phyloP scores from a whole-genome alignment of 352 stramenopile genomes.

The Phytophthora pisi region DNA sequence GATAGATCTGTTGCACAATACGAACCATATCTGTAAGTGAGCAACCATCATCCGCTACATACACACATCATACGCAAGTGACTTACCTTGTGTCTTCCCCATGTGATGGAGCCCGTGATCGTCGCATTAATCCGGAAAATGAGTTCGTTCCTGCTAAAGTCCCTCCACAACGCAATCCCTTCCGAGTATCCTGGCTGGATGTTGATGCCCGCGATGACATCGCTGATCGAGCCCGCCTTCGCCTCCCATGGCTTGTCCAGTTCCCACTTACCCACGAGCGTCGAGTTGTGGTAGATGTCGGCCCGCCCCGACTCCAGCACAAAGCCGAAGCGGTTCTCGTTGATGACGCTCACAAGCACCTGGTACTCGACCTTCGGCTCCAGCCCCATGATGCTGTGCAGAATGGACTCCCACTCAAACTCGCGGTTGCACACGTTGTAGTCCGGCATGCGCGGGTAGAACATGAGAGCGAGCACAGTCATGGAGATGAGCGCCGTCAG shows the following conservation, averaged over 20 bases:
- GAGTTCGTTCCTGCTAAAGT: constrained; percentile 76
- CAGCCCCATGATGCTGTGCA: constrained; percentile 73
- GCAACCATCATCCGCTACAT: too few species aligned
- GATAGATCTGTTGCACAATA: constrained; percentile 60
- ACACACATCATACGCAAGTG: not conserved
- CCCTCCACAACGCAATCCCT: constrained; percentile 63
- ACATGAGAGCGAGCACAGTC: constrained; percentile 85
- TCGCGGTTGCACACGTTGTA: constrained; percentile 91
- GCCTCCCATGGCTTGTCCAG: constrained; percentile 70
- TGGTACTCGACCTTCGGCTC: constrained; percentile 87
- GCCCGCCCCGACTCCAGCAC: constrained; percentile 71
- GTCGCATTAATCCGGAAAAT: constrained; percentile 87
- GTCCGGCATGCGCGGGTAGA: constrained; percentile 85
- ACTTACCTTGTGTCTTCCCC: constrained; percentile 76
- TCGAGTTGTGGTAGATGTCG: constrained; percentile 84
- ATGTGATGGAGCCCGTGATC: constrained; percentile 82
- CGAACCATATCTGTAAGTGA: not conserved
- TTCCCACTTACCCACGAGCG: constrained; percentile 74
- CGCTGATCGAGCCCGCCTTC: constrained; percentile 73
- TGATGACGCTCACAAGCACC: constrained; percentile 86
- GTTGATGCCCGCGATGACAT: constrained; percentile 78
- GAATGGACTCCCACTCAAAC: constrained; percentile 89
- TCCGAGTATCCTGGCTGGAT: constrained; percentile 73
- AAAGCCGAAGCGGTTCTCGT: constrained; percentile 90
- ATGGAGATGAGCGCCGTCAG: constrained; percentile 56